A percentile compares a stretch with the other conserved stretches of the same genome.
phyloP scores from a whole-genome alignment of 805 yeast genomes.

The Candida krabiensis region DNA sequence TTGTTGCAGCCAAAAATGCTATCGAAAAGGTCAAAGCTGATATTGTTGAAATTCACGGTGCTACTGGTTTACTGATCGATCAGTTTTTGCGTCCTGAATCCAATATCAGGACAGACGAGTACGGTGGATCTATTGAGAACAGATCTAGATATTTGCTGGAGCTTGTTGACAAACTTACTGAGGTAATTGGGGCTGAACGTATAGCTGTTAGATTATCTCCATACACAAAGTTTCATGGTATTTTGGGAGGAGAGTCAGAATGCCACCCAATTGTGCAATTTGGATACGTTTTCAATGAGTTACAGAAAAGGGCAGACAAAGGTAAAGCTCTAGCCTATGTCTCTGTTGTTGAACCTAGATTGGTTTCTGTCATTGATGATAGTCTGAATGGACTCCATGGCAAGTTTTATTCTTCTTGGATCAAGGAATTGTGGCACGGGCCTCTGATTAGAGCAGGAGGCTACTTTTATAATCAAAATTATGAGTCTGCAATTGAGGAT shows the following conservation, averaged over 20 bases:
- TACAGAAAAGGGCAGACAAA: conserved; percentile 37
- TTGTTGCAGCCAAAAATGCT: conserved; percentile 43
- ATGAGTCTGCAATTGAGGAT: conserved; percentile 16
- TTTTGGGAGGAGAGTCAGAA: conserved; percentile 38
- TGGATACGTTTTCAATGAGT: conserved; percentile 40
- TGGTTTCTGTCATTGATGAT: conserved; percentile 5
- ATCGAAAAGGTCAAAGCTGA: conserved; percentile 39
- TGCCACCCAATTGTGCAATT: conserved; percentile 36
- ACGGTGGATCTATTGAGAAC: conserved; percentile 46
- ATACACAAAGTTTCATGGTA: conserved; percentile 38
- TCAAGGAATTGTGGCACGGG: conserved; percentile 36
- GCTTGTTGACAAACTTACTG: conserved; percentile 48
- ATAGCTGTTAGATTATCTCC: conserved; percentile 53
- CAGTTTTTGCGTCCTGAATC: conserved; percentile 35
- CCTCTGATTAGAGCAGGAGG: conserved; percentile 26
- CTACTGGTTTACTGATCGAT: conserved; percentile 40
- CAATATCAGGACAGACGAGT: conserved; percentile 40
- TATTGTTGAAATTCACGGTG: conserved; percentile 40
- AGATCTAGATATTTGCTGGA: conserved; percentile 42
- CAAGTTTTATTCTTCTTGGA: conserved; percentile 25
- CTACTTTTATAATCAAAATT: conserved; percentile 29
- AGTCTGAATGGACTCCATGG: too few species aligned
- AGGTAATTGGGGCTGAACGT: conserved; percentile 50
- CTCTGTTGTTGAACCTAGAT: conserved; percentile 33
- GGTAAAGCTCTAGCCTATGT: conserved; percentile 28